Conservation (phyloP, 2,329 filamentous ascomycete genomes). For the Tetracladium maxilliforme region DNA sequence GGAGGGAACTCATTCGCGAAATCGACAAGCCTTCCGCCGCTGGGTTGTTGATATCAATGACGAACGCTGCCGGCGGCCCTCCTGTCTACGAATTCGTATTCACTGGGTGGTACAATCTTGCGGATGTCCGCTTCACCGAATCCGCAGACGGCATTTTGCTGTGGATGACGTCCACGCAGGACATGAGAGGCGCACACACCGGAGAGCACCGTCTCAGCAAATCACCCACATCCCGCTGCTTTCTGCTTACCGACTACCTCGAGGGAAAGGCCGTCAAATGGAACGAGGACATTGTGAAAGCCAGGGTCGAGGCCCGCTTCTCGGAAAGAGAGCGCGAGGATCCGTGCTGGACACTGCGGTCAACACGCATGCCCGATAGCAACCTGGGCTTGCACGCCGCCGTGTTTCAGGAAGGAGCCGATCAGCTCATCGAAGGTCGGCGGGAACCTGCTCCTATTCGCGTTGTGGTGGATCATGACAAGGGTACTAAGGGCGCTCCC, state of each 20-base stretch:
- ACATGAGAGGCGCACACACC: conserved; percentile 39
- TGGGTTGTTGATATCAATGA: conserved; percentile 46
- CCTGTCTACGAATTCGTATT: conserved; percentile 58
- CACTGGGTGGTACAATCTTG: conserved; percentile 54
- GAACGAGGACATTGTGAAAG: conserved; percentile 76
- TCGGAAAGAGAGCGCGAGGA: conserved; percentile 71
- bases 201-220: conserved; percentile 31
- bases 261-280: conserved; percentile 65
- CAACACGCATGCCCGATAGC: conserved; percentile 45
- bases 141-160: conserved; percentile 47
- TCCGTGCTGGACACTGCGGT: conserved; percentile 66
- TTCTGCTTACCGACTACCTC: conserved; percentile 60
- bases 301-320: conserved; percentile 73
- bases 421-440: conserved; percentile 46
- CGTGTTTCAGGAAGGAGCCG: conserved; percentile 56
- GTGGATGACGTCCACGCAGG: conserved; percentile 52
- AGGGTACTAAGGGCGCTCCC: conserved; percentile 49
- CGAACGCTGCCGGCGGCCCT: conserved; percentile 43
- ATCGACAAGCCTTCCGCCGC: conserved; percentile 66
- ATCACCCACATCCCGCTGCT: conserved; percentile 46
- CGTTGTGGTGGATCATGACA: conserved; percentile 57
- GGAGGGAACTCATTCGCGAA: conserved; percentile 59
- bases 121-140: conserved; percentile 60
- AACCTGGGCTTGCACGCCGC: conserved; percentile 47
- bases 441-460: conserved; percentile 55